These are phyloP conservation scores for Teratosphaeria pseudoeucalypti DNA, from an alignment of 2,329 filamentous ascomycete species.

Conservation along the genomic window DNA sequence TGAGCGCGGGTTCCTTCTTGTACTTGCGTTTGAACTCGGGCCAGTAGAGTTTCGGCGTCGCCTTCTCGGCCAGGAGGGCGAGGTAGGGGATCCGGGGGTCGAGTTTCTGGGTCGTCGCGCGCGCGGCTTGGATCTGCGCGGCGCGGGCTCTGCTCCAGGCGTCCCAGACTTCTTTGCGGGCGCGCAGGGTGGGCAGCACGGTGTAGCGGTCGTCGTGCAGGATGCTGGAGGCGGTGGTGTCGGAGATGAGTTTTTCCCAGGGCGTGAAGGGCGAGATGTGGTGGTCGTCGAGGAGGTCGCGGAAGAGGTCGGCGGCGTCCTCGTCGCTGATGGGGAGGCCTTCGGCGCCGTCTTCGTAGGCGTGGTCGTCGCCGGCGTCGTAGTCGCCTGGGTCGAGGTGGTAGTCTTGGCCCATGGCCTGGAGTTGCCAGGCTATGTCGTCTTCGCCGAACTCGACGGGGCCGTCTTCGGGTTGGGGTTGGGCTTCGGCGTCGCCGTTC, in stretches of 20 bases:
- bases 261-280: constrained; percentile 76
- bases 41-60: constrained; percentile 91
- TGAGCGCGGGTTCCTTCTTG: constrained; percentile 71
- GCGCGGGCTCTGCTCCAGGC: constrained; percentile 75
- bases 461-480: constrained; percentile 51
- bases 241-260: constrained; percentile 80
- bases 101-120: constrained; percentile 53
- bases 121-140: constrained; percentile 55
- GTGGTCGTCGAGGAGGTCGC: constrained; percentile 74
- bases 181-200: constrained; percentile 67
- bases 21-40: constrained; percentile 90
- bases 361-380: constrained; percentile 54
- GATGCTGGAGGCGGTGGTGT: constrained; percentile 53
- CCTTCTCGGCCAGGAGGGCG: constrained; percentile 67
- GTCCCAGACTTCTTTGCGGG: constrained; percentile 71
- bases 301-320: constrained; percentile 70
- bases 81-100: constrained; percentile 79
- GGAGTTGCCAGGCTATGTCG: constrained; percentile 85
- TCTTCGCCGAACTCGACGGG: constrained; percentile 80
- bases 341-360: constrained; percentile 54
- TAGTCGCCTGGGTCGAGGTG: constrained; percentile 69
- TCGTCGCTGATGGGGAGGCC: constrained; percentile 60
- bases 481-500: constrained; percentile 32
- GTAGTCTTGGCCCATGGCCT: constrained; percentile 79
- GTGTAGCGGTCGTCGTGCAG: constrained; percentile 83